These are phyloP conservation scores for Crithidia acanthocephali DNA, from an alignment of 208 protist genomes.

Conservation along the genomic window DNA sequence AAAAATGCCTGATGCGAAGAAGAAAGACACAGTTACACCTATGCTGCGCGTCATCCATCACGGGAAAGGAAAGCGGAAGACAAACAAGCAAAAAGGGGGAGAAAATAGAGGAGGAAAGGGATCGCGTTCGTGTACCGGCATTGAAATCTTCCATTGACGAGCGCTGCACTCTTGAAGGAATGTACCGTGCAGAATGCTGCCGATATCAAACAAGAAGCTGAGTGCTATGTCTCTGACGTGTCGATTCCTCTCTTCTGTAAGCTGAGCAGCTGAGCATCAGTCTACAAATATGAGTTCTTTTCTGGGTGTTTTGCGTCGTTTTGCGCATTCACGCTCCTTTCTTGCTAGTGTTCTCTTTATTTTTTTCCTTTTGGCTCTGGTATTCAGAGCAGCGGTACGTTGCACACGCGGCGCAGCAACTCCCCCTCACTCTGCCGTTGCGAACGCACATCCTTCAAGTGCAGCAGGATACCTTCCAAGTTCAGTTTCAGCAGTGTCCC, in stretches of 20 bases:
- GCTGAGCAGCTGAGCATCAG: too few species aligned
- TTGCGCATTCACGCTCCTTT: neutral
- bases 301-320: neutral
- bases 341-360: neutral
- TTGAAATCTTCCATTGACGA: too few species aligned
- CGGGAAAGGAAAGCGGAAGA: slow-evolving; percentile 3
- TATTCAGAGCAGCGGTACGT: neutral
- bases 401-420: slow-evolving; percentile 20
- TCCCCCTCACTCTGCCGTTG: slow-evolving; percentile 15
- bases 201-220: too few species aligned
- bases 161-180: too few species aligned
- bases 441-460: slow-evolving; percentile 36
- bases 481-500: slow-evolving; percentile 38
- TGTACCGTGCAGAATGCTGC: too few species aligned
- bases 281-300: neutral
- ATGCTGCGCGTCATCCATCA: neutral
- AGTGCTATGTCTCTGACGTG: too few species aligned
- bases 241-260: too few species aligned
- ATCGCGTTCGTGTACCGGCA: neutral
- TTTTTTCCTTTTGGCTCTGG: neutral
- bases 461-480: slow-evolving; percentile 52
- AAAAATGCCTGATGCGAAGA: neutral
- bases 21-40: neutral
- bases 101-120: slow-evolving; percentile 2
- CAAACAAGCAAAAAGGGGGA: neutral